Conservation (phyloP, 2,329 filamentous ascomycete genomes). For the Diplodia seriata region DNA sequence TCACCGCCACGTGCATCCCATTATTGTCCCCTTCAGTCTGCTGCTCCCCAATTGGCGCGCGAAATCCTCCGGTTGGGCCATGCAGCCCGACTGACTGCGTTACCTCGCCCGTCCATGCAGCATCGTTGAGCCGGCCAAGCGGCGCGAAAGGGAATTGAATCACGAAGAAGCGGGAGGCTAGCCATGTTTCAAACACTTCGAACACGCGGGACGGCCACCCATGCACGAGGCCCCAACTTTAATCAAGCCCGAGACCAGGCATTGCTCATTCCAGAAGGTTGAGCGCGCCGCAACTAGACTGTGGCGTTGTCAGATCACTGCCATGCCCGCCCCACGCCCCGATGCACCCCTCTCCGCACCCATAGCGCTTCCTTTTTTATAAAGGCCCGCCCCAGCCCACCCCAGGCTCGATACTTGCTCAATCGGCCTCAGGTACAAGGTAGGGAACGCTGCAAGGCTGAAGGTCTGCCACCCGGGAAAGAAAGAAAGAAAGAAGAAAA, state of each 20-base stretch:
- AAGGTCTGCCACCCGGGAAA: not conserved
- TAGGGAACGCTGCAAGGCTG: not conserved
- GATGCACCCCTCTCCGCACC: not conserved
- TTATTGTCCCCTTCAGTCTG: not conserved
- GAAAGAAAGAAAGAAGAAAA: not conserved
- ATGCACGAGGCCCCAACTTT: conserved; percentile 22
- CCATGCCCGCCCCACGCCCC: not conserved
- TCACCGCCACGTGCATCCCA: conserved; percentile 20
- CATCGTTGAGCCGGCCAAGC: conserved; percentile 1
- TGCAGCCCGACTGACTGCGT: conserved; percentile 9
- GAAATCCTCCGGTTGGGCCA: conserved; percentile 15
- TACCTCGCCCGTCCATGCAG: conserved; percentile 22
- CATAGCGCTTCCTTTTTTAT: not conserved
- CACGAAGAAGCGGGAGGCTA: not conserved
- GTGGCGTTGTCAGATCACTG: conserved; percentile 9
- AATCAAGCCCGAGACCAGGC: not conserved
- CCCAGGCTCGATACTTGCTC: not conserved
- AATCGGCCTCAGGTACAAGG: not conserved
- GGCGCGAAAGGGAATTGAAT: not conserved
- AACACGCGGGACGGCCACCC: conserved; percentile 3
- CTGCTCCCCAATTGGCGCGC: conserved; percentile 7
- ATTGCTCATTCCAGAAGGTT: conserved; percentile 18
- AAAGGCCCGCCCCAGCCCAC: not conserved
- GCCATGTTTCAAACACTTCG: conserved; percentile 13
- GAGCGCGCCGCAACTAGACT: conserved; percentile 4